Conservation (phyloP, 345 rosid genomes). For the Barbarea vulgaris region DNA sequence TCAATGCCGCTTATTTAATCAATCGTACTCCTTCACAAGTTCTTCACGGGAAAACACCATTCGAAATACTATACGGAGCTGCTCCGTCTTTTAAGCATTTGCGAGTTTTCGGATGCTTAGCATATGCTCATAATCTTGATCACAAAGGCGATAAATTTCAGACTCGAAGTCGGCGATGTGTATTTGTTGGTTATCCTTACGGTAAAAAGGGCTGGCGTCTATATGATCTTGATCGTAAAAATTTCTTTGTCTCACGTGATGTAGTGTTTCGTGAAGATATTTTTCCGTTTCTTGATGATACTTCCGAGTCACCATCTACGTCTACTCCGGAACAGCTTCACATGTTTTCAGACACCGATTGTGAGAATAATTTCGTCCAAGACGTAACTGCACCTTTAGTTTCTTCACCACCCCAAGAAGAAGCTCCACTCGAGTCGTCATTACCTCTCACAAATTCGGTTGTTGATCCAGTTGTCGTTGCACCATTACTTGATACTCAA, state of each 20-base stretch:
- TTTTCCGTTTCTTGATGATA: background rate
- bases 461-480: too few species aligned
- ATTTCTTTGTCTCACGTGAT: background rate
- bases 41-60: background rate
- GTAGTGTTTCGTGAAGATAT: background rate
- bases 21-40: background rate
- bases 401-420: too few species aligned
- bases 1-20: background rate
- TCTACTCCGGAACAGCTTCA: background rate
- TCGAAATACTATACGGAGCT: background rate
- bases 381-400: too few species aligned
- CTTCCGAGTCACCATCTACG: fast-evolving
- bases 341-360: fast-evolving
- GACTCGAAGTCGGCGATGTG: background rate
- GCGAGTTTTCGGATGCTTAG: background rate
- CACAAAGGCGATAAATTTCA: background rate
- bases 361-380: too few species aligned
- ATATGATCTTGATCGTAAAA: background rate
- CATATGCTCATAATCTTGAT: background rate
- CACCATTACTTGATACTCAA: too few species aligned
- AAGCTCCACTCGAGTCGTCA: too few species aligned
- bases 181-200: background rate
- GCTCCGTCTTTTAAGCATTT: background rate
- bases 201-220: background rate
- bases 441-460: too few species aligned